A percentile compares a stretch with the other conserved stretches of the same genome.
phyloP scores from a whole-genome alignment of 371 early-diverging fungal species.

The Syncephalastrum contaminatum region DNA sequence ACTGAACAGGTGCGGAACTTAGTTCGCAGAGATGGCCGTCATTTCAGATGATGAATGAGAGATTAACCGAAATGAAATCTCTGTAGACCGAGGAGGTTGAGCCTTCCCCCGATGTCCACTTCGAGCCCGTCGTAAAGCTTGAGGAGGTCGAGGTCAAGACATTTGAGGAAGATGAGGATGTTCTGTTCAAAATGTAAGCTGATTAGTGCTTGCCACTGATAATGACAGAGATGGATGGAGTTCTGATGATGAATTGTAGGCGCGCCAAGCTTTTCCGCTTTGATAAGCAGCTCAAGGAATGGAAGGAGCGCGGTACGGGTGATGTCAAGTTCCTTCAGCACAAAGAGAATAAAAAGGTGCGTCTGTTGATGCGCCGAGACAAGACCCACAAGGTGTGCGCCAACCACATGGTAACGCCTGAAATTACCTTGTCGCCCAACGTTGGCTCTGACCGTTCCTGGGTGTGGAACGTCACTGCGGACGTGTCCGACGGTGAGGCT shows the following conservation, averaged over 20 bases:
- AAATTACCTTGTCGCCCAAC: slow-evolving; percentile 88
- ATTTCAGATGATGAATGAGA: slow-evolving; percentile 10
- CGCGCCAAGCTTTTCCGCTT: slow-evolving; percentile 98
- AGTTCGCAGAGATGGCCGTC: neutral
- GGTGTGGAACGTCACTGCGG: slow-evolving; percentile 92
- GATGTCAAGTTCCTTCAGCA: slow-evolving; percentile 94
- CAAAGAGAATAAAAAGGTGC: slow-evolving; percentile 83
- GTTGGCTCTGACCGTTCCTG: slow-evolving; percentile 97
- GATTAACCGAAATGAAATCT: neutral
- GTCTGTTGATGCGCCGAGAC: slow-evolving; percentile 96
- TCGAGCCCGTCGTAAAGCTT: slow-evolving; percentile 95
- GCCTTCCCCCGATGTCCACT: slow-evolving; percentile 90
- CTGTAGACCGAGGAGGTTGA: slow-evolving; percentile 65
- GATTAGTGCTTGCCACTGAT: neutral
- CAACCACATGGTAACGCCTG: slow-evolving; percentile 92
- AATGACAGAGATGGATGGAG: neutral
- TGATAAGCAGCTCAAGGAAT: slow-evolving; percentile 84
- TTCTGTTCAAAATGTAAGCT: slow-evolving; percentile 91
- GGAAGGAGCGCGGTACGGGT: slow-evolving; percentile 99
- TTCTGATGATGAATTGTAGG: slow-evolving; percentile 49
- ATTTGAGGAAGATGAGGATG: slow-evolving; percentile 92
- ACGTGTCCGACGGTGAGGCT: slow-evolving; percentile 87
- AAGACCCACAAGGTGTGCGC: slow-evolving; percentile 98
- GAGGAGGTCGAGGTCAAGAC: slow-evolving; percentile 93
- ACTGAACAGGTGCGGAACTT: slow-evolving; percentile 19